A percentile compares a stretch with the other conserved stretches of the same genome.
Evolutionary conservation across 768 basidiomycete species (phyloP).

Genomic region (Boletellus emodensis): DNA sequence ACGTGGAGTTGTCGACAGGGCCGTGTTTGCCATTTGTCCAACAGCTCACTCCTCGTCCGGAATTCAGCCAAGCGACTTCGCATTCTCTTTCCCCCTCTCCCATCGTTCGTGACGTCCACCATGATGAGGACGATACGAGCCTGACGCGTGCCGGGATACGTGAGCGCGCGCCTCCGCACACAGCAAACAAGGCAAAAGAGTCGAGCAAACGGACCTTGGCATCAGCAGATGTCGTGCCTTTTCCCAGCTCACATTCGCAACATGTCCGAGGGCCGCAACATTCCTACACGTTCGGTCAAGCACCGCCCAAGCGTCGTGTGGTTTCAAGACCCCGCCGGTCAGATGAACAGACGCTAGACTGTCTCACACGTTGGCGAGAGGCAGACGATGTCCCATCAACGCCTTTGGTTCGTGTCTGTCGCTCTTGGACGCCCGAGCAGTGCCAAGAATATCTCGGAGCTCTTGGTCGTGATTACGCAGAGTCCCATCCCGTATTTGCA

Average conservation of each 20-base stretch:
- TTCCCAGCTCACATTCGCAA: conserved; percentile 49
- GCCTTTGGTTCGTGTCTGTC: neutral
- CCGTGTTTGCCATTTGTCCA: conserved; percentile 2
- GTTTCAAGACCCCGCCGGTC: conserved; percentile 1
- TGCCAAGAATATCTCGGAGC: conserved; percentile 15
- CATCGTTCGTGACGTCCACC: neutral
- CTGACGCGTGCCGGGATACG: conserved; percentile 1
- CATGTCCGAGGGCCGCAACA: conserved; percentile 61
- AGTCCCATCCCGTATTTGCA: conserved; percentile 49
- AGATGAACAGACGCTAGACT: conserved; percentile 10
- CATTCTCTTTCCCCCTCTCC: conserved; percentile 7
- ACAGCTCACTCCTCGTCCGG: conserved; percentile 10
- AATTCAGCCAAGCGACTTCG: conserved; percentile 1
- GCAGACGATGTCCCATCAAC: neutral
- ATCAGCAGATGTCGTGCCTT: conserved; percentile 32
- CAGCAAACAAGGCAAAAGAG: conserved; percentile 4
- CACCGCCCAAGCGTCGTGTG: conserved; percentile 8
- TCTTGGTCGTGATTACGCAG: conserved; percentile 17
- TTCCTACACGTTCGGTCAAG: conserved; percentile 22
- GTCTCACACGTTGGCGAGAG: conserved; percentile 14
- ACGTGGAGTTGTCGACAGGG: conserved; percentile 16
- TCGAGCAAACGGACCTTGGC: conserved; percentile 1
- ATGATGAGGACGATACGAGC: conserved; percentile 6
- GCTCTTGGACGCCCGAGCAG: conserved; percentile 11
- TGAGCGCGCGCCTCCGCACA: neutral